phyloP scores from a whole-genome alignment of 1,139 yeast species.

The Blastobotrys petasosporus region DNA sequence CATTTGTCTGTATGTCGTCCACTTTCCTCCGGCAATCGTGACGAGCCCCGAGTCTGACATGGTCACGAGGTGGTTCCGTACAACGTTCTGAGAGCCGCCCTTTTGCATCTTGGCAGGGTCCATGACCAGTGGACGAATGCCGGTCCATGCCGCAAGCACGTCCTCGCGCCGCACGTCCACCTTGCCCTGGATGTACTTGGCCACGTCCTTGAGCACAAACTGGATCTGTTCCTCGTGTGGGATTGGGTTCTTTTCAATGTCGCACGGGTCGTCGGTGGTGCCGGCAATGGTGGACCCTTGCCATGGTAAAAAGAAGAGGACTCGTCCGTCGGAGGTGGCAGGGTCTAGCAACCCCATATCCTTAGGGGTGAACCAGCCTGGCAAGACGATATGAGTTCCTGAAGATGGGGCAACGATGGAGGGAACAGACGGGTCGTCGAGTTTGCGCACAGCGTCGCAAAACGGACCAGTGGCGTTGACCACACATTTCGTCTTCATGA shows the following conservation, averaged over 20 bases:
- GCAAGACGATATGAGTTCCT: slow-evolving; percentile 89
- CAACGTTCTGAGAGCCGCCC: slow-evolving; percentile 67
- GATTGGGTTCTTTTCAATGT: slow-evolving; percentile 54
- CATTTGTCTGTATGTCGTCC: slow-evolving; percentile 98
- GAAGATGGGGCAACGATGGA: slow-evolving; percentile 91
- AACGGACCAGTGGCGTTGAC: slow-evolving; percentile 96
- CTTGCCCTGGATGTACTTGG: slow-evolving; percentile 67
- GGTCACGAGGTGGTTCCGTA: slow-evolving; percentile 80
- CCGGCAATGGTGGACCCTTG: slow-evolving; percentile 96
- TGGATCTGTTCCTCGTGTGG: slow-evolving; percentile 88
- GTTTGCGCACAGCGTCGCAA: slow-evolving; percentile 75
- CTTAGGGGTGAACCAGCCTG: slow-evolving; percentile 86
- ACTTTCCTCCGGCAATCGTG: slow-evolving; percentile 94
- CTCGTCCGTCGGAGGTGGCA: slow-evolving; percentile 90
- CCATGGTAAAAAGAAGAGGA: slow-evolving; percentile 96
- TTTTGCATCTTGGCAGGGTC: slow-evolving; percentile 63
- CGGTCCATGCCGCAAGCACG: slow-evolving; percentile 94
- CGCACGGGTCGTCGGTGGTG: slow-evolving; percentile 86
- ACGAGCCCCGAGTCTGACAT: slow-evolving; percentile 68
- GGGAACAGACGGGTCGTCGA: slow-evolving; percentile 58
- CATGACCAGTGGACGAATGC: slow-evolving; percentile 89
- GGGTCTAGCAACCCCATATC: slow-evolving; percentile 89
- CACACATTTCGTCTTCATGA: slow-evolving; percentile 64
- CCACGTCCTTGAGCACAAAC: slow-evolving; percentile 81
- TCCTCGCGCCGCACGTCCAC: slow-evolving; percentile 87